A percentile compares a stretch with the other conserved stretches of the same genome.
Evolutionary conservation across 257 asterid genomes (phyloP).

Genomic region (Euphrasia confusa): DNA sequence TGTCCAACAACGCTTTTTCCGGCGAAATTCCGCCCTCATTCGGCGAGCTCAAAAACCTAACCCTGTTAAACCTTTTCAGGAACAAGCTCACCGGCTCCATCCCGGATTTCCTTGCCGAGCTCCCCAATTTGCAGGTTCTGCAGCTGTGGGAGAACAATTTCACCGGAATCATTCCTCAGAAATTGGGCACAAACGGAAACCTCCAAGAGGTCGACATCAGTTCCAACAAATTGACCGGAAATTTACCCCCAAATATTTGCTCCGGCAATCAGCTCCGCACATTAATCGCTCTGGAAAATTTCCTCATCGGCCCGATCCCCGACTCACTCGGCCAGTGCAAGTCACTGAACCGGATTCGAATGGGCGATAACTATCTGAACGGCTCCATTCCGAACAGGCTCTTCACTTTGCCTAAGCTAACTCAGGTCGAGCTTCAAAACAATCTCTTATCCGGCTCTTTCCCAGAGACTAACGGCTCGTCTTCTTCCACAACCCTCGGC

Average conservation of each 20-base stretch:
- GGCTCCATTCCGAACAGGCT: constrained; percentile 84
- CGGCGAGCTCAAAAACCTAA: constrained; percentile 59
- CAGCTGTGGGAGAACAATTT: constrained; percentile 95
- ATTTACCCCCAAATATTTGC: constrained; percentile 68
- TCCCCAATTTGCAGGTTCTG: constrained; percentile 74
- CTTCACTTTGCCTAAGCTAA: constrained; percentile 63
- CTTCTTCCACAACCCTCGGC: constrained; percentile 46
- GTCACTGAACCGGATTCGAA: constrained; percentile 68
- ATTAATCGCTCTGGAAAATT: constrained; percentile 74
- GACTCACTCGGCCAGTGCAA: constrained; percentile 69
- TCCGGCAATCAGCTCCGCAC: constrained; percentile 58
- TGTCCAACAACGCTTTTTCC: constrained; percentile 67
- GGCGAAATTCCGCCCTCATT: constrained; percentile 74
- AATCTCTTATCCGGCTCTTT: constrained; percentile 72
- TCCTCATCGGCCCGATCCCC: constrained; percentile 78
- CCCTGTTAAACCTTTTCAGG: constrained; percentile 77
- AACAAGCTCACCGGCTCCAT: constrained; percentile 86
- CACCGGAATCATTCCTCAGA: constrained; percentile 78
- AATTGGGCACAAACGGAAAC: constrained; percentile 65
- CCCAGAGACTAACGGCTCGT: constrained; percentile 38
- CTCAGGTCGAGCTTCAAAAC: constrained; percentile 87
- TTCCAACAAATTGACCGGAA: constrained; percentile 85
- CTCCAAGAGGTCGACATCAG: constrained; percentile 69
- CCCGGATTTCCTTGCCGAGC: constrained; percentile 76
- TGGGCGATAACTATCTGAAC: constrained; percentile 85